These are phyloP conservation scores for Phytopythium aichiense DNA, from an alignment of 352 stramenopile species.

Conservation along the genomic window DNA sequence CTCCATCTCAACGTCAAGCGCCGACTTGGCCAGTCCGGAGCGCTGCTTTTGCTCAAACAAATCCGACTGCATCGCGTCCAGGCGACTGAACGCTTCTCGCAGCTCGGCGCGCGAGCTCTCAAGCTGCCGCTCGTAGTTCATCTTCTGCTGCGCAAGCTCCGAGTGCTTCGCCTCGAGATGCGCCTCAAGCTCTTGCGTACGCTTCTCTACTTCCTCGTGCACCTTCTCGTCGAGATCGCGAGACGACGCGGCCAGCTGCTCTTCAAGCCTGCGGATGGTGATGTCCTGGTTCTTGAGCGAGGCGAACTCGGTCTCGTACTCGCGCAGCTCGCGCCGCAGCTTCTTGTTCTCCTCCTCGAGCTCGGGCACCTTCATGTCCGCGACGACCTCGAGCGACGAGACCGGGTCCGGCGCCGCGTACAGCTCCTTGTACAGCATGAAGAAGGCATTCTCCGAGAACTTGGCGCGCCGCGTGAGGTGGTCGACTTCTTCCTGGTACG, in stretches of 20 bases:
- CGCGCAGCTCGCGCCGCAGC: conserved; percentile 85
- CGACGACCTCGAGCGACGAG: conserved; percentile 51
- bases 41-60: conserved; percentile 87
- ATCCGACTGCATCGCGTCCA: conserved; percentile 91
- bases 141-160: conserved; percentile 78
- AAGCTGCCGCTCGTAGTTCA: conserved; percentile 68
- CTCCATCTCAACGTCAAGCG: conserved; percentile 85
- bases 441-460: conserved; percentile 88
- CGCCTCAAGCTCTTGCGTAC: conserved; percentile 58
- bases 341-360: conserved; percentile 91
- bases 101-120: conserved; percentile 51
- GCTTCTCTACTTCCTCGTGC: conserved; percentile 51
- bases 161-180: conserved; percentile 65
- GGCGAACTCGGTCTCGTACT: conserved; percentile 94
- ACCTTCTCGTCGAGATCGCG: conserved; percentile 61
- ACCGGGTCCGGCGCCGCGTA: conserved; percentile 85
- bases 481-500: conserved; percentile 92
- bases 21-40: conserved; percentile 47
- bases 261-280: conserved; percentile 94
- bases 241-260: conserved; percentile 81
- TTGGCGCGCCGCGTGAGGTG: conserved; percentile 90
- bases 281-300: conserved; percentile 97
- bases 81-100: conserved; percentile 59
- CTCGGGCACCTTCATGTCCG: conserved; percentile 61
- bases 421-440: conserved; percentile 83